Conservation (phyloP, 139 green algal genomes). For the Chara braunii region DNA sequence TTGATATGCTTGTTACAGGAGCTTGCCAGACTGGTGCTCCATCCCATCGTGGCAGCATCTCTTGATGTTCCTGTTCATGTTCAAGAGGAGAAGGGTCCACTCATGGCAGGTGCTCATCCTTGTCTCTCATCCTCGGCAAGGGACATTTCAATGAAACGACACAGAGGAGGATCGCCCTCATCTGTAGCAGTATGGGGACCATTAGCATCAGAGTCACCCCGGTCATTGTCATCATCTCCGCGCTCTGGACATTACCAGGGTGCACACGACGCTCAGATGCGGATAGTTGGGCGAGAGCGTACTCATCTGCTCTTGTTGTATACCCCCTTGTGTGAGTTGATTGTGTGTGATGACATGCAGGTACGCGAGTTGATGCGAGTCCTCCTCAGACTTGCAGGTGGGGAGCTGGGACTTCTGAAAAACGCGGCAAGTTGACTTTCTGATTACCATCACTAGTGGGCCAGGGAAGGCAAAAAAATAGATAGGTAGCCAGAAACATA, state of each 20-base stretch:
- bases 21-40: conserved; percentile 12
- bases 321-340: conserved; percentile 18
- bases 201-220: neutral
- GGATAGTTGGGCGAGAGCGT: conserved; percentile 25
- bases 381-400: conserved; percentile 2
- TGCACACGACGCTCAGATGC: conserved; percentile 10
- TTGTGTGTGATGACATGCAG: too few species aligned
- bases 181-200: neutral
- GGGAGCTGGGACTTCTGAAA: conserved; percentile 13
- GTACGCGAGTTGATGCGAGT: conserved; percentile 13
- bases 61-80: conserved; percentile 32
- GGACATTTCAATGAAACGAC: neutral
- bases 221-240: conserved; percentile 3
- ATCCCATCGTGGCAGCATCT: conserved; percentile 12
- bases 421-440: neutral
- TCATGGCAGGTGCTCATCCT: neutral
- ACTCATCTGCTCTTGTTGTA: conserved; percentile 38
- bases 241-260: too few species aligned
- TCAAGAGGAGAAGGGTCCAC: conserved; percentile 1
- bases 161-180: neutral
- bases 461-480: too few species aligned
- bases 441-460: too few species aligned
- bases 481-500: too few species aligned
- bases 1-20: conserved; percentile 27
- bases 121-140: neutral